These are phyloP conservation scores for Starmera stellimalicola DNA, from an alignment of 1,139 yeast species.

Conservation along the genomic window DNA sequence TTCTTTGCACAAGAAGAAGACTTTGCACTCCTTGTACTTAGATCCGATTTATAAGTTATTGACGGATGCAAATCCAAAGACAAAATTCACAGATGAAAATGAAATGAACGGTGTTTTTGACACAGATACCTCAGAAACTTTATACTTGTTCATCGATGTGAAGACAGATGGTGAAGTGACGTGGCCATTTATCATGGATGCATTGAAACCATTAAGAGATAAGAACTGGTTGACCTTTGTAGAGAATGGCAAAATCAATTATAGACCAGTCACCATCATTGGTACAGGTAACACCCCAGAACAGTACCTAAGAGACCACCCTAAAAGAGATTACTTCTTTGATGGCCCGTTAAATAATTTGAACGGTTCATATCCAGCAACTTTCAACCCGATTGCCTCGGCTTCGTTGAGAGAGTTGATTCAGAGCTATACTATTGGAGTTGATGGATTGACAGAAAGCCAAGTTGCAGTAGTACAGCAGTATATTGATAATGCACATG, in stretches of 20 bases:
- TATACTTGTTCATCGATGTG: conserved; percentile 40
- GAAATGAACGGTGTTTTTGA: conserved; percentile 32
- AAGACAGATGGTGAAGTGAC: conserved; percentile 32
- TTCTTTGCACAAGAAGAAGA: conserved; percentile 35
- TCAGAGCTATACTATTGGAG: conserved; percentile 5
- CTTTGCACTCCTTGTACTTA: conserved; percentile 44
- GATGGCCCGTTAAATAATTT: conserved; percentile 16
- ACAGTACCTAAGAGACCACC: conserved; percentile 14
- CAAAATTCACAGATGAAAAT: conserved; percentile 21
- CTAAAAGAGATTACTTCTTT: conserved; percentile 14
- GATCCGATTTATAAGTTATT: conserved; percentile 43
- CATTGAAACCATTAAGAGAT: conserved; percentile 30
- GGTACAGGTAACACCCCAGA: conserved; percentile 38
- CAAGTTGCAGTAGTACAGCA: conserved; percentile 23
- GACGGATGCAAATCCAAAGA: conserved; percentile 27
- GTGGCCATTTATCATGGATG: conserved; percentile 26
- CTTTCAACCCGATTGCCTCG: conserved; percentile 18
- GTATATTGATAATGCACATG: conserved; percentile 28
- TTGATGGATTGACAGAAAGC: conserved; percentile 15
- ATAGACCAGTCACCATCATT: conserved; percentile 37
- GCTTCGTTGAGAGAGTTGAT: conserved; percentile 10
- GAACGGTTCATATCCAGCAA: conserved; percentile 10
- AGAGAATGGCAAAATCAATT: conserved; percentile 19
- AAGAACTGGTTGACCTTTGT: conserved; percentile 27
- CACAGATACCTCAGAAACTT: conserved; percentile 31